A percentile compares a stretch with the other conserved stretches of the same genome.
Conservation (phyloP, 208 protist species). For the Phytomonas sp. region DNA sequence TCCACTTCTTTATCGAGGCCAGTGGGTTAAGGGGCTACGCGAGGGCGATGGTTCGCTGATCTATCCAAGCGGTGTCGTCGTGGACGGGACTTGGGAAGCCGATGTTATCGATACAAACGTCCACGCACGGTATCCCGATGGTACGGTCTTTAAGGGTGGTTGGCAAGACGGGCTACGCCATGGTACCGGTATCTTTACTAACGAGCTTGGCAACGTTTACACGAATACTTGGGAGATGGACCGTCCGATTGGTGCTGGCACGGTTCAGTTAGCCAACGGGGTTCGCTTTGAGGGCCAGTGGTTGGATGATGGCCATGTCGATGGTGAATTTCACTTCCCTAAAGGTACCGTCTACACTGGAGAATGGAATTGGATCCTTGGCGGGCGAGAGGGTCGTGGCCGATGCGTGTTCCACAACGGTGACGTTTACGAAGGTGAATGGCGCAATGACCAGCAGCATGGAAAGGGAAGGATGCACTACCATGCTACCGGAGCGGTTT, state of each 20-base stretch:
- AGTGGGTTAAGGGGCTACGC: conserved; percentile 39
- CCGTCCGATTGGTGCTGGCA: conserved; percentile 42
- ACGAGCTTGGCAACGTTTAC: conserved; percentile 42
- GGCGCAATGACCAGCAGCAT: conserved; percentile 50
- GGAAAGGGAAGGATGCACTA: conserved; percentile 37
- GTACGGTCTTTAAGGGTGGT: conserved; percentile 56
- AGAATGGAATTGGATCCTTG: conserved; percentile 39
- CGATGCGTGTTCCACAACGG: conserved; percentile 65
- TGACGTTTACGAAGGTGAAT: conserved; percentile 73
- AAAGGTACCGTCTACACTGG: conserved; percentile 71
- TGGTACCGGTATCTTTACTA: conserved; percentile 35
- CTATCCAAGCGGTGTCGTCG: conserved; percentile 21
- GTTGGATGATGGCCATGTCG: conserved; percentile 25
- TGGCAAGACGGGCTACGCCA: conserved; percentile 52
- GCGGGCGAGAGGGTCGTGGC: conserved; percentile 61
- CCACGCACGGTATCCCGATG: conserved; percentile 44
- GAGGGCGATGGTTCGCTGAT: conserved; percentile 47
- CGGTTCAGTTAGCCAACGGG: conserved; percentile 46
- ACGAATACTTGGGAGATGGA: conserved; percentile 53
- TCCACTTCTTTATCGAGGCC: conserved; percentile 46
- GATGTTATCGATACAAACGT: conserved; percentile 40
- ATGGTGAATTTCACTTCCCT: conserved; percentile 68
- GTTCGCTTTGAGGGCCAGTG: conserved; percentile 60
- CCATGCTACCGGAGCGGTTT: conserved; percentile 18
- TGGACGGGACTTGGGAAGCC: conserved; percentile 36